Evolutionary conservation across 306 rosid species (phyloP).

Genomic region (Cucumis sativus): Cucumber_9930_V3 NC_026655.2:24355501-24356000

Average conservation of each 20-base stretch:
- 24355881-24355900: neutral
- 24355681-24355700: constrained; percentile 49
- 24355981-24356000: neutral
- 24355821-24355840: neutral
- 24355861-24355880: neutral
- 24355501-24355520: no score
- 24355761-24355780: constrained; percentile 40
- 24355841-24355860: neutral
- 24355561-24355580: constrained; percentile 46
- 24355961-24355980: neutral
- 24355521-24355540: no score
- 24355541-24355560: neutral
- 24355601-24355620: constrained; percentile 26
- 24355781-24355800: neutral
- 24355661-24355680: constrained; percentile 55
- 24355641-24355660: constrained; percentile 29
- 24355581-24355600: constrained; percentile 19
- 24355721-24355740: constrained; percentile 36
- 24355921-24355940: neutral
- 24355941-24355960: neutral
- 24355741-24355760: constrained; percentile 37
- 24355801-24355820: neutral
- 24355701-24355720: constrained; percentile 64
- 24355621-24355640: constrained; percentile 35
- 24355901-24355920: neutral